A percentile compares a stretch with the other conserved stretches of the same genome.
These are phyloP conservation scores for Phaeosphaeria sp. DNA, from an alignment of 2,329 filamentous ascomycete genomes.

Conservation along the genomic window DNA sequence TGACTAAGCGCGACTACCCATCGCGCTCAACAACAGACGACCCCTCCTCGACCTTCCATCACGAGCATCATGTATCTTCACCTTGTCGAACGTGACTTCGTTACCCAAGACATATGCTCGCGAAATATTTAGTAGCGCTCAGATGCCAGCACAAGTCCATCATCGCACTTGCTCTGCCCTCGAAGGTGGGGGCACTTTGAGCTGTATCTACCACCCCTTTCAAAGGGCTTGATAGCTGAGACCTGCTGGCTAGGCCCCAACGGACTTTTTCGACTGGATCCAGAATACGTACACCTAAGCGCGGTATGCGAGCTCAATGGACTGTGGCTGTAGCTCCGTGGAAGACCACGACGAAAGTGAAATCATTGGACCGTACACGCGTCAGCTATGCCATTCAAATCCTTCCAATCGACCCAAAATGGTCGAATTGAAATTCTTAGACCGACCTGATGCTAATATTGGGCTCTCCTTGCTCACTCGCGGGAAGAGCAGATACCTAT, in stretches of 20 bases:
- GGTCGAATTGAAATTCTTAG: neutral
- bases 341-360: neutral
- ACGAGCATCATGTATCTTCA: neutral
- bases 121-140: neutral
- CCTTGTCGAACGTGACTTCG: neutral
- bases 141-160: neutral
- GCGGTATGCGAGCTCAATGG: neutral
- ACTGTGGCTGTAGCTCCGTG: neutral
- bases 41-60: neutral
- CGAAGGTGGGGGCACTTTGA: neutral
- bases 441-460: neutral
- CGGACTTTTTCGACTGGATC: neutral
- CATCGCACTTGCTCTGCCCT: neutral
- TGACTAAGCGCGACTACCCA: slow-evolving; percentile 15
- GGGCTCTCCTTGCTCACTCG: slow-evolving; percentile 4
- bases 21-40: neutral
- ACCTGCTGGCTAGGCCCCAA: neutral
- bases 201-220: neutral
- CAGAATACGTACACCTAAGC: neutral
- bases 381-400: neutral
- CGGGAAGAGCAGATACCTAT: neutral
- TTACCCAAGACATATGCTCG: neutral
- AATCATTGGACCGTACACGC: neutral
- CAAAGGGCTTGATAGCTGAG: neutral
- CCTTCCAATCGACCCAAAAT: neutral